Evolutionary conservation across 83 land plant species (phyloP), one percentile per base, ranked within the genome.

Genomic region (Picea engelmannii): DNA sequence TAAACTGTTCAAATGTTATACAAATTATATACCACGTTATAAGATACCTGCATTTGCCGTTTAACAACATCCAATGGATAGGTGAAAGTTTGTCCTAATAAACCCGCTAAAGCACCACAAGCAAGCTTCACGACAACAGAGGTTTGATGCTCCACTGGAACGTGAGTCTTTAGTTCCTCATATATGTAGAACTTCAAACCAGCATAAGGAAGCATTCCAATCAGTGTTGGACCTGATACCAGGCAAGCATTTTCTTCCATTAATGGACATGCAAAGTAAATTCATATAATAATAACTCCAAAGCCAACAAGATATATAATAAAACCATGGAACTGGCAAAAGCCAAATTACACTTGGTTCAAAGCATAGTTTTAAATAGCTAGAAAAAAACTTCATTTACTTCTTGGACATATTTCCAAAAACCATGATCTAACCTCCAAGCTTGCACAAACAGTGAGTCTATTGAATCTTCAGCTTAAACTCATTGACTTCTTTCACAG

Each of bases 161-260:
- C 92, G 61, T 75, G 84, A 3, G 90, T 86, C 87, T 97, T 95
- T 5, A 97, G 87, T 75, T 88, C 83, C 81, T 97, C 99, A 76
- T 95, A 97, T 23, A 96, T 82, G 78, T 90, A 97, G 76, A 95
- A 95, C 85, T 97, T 97, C 82, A 97, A 84, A 24, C 98, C 99
- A 82, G 99, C 98, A 93, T 97, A 97, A 49, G 99, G 99, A 16
- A 97, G 89, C 17, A 97, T 97, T 16, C 99, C 99, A 81, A 89
- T 79, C 4, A 97, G 87, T 20, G 99, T 95, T 52, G 99, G 98
- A 47, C 96, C 99, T 97, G 84, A 76, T 82, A 79, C 76, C 42
- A 76, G 40, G 13, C 69, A 42, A 71, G 25, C 20, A 18, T 44
- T 73, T 35, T 44, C 38, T 8, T 44, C 47, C 13, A 52, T 73